Evolutionary conservation across 176 grass and related monocot genomes (phyloP).

Genomic region (Eragrostis curvula): DNA sequence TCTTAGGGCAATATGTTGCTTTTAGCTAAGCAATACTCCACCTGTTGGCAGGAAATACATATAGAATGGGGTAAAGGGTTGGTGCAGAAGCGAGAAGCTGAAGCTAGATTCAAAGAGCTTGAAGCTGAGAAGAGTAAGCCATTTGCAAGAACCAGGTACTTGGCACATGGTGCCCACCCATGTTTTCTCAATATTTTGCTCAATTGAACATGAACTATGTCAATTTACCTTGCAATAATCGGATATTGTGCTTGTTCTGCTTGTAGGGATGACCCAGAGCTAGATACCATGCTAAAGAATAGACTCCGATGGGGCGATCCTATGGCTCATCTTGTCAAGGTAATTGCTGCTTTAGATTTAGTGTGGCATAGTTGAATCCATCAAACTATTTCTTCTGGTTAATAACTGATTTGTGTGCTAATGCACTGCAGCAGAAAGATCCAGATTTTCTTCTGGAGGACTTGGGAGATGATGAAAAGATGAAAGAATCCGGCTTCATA

Average conservation of each 20-base stretch:
- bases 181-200: constrained; percentile 11
- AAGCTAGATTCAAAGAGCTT: constrained; percentile 65
- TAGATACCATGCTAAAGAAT: constrained; percentile 84
- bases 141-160: constrained; percentile 89
- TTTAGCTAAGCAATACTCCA: constrained; percentile 32
- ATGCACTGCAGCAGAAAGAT: constrained; percentile 57
- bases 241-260: constrained; percentile 24
- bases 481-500: constrained; percentile 98
- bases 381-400: constrained; percentile 17
- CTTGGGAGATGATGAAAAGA: constrained; percentile 86
- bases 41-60: constrained; percentile 60
- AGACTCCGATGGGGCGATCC: constrained; percentile 94
- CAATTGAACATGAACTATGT: neutral
- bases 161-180: neutral
- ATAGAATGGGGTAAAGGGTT: constrained; percentile 96
- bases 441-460: constrained; percentile 63
- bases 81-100: constrained; percentile 90
- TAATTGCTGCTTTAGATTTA: constrained; percentile 48
- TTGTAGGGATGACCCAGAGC: constrained; percentile 88
- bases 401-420: constrained; percentile 32
- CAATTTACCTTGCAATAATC: neutral
- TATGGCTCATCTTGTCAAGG: constrained; percentile 95
- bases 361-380: constrained; percentile 17
- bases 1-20: neutral
- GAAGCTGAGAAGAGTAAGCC: constrained; percentile 79